A percentile compares a stretch with the other conserved stretches of the same genome.
Evolutionary conservation across 129 eudicot species (phyloP).

Genomic region (Centrapalus pauciflorus): DNA sequence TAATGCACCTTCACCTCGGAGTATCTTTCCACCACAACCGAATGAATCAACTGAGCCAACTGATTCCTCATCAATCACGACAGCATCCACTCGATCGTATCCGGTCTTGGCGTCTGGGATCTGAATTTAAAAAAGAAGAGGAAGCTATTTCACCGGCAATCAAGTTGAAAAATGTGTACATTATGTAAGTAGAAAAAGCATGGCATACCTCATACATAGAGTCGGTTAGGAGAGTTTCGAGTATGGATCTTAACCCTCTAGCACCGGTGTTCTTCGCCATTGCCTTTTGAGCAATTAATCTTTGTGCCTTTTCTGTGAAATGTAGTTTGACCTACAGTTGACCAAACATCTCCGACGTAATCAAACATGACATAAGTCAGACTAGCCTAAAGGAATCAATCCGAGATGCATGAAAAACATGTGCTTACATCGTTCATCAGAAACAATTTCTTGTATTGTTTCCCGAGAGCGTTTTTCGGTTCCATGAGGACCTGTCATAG

Average conservation of each 20-base stretch:
- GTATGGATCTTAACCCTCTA: conserved; percentile 84
- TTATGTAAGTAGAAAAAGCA: conserved; percentile 8
- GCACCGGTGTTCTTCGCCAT: conserved; percentile 92
- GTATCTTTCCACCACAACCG: conserved; percentile 80
- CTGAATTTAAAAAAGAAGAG: conserved; percentile 24
- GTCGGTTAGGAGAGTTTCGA: conserved; percentile 80
- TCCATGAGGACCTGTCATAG: conserved; percentile 64
- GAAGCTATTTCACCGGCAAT: background rate
- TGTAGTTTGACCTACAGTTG: conserved; percentile 74
- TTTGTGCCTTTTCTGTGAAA: conserved; percentile 67
- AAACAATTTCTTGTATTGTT: conserved; percentile 88
- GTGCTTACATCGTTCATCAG: conserved; percentile 78
- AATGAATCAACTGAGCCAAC: conserved; percentile 50
- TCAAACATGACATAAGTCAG: background rate
- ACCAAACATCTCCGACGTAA: conserved; percentile 6
- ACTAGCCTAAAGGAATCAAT: background rate
- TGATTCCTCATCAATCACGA: conserved; percentile 81
- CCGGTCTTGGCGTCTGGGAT: conserved; percentile 83
- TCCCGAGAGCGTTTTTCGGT: conserved; percentile 91
- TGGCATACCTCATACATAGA: conserved; percentile 89
- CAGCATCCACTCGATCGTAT: conserved; percentile 80
- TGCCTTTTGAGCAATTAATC: conserved; percentile 77
- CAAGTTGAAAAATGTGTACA: background rate
- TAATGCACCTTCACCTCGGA: conserved; percentile 78
- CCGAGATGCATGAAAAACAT: background rate